phyloP scores from a whole-genome alignment of 345 rosid genomes.

The Geranium rotundifolium region DNA sequence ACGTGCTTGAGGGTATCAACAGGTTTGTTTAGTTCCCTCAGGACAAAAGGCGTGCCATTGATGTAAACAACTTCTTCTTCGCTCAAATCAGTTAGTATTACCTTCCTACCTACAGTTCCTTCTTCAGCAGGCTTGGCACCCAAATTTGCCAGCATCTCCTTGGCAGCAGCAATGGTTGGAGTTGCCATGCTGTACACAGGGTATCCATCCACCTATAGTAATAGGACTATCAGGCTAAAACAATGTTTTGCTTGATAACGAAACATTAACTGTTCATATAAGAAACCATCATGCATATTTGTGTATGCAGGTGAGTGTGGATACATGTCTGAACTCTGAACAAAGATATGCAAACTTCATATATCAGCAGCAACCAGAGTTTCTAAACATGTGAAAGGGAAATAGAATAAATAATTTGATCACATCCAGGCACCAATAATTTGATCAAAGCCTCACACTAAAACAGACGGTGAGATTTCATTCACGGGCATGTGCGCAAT shows the following conservation, averaged over 20 bases:
- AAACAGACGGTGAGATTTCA: neutral
- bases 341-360: neutral
- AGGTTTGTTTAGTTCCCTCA: slow-evolving; percentile 82
- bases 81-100: slow-evolving; percentile 71
- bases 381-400: neutral
- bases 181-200: slow-evolving; percentile 98
- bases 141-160: slow-evolving; percentile 75
- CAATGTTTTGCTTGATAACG: neutral
- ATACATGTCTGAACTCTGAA: neutral
- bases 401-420: too few species aligned
- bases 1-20: slow-evolving; percentile 89
- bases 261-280: too few species aligned
- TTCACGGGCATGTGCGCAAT: neutral
- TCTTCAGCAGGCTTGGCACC: slow-evolving; percentile 50
- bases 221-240: slow-evolving; percentile 5
- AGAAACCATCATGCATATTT: neutral
- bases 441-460: too few species aligned
- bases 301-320: neutral
- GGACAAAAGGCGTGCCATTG: slow-evolving; percentile 81
- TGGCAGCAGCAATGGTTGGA: slow-evolving; percentile 77
- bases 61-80: slow-evolving; percentile 96
- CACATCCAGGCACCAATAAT: neutral
- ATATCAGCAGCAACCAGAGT: neutral
- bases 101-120: slow-evolving; percentile 36
- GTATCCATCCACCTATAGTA: slow-evolving; percentile 70